Base-by-base conservation (phyloP, 2,329 filamentous ascomycete species). In the Xenoacremonium recifei region DNA sequence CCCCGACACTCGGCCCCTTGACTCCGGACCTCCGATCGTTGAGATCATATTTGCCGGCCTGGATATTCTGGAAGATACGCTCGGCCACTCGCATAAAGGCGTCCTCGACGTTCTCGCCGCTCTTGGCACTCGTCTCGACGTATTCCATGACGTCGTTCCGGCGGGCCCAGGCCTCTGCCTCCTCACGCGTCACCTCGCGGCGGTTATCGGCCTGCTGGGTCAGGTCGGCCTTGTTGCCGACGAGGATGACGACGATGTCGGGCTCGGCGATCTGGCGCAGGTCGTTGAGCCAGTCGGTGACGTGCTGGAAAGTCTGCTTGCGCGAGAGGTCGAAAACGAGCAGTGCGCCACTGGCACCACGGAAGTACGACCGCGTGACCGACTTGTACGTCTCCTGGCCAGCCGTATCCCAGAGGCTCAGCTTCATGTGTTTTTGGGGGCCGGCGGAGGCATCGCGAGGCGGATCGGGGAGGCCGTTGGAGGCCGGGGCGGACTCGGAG, bases 361-460 rank as follows among this genome's bases (percentile, higher is more conserved):
- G 85, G 68, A 96, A 96, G 71, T 96, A 96, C 48, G 87, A 93
- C 40, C 92, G 78, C 7, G 92, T 97, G 45, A 97, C 93, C 33
- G 87, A 92, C 66, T 96, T 96, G 75, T 97, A 97, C 11, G 90
- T 96, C 72, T 97, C 92, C 66, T 97, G 92, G 19, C 92, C 92
- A 13, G 92, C 92, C 1, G 92, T 97, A 63, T 96, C 92, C 92
- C 92, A 97, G 10, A 97, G 75, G 33, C 84, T 89, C 5, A 96
- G 78, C 69, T 96, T 96, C 90, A 96, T 96, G 70, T 92, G 85
- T 59, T 82, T 84, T 64, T 85, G 81, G 21, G 68, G 69, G 12
- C 58, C 52, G 44, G 57, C 52, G 51, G 59, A 60, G 17, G 62
- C 60, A 48, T 67, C 62, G 25, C 68, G 65, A 10, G 68, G 76